These are phyloP conservation scores for Fusarium sp. DNA, from an alignment of 2,329 filamentous ascomycete species.

Conservation along the genomic window DNA sequence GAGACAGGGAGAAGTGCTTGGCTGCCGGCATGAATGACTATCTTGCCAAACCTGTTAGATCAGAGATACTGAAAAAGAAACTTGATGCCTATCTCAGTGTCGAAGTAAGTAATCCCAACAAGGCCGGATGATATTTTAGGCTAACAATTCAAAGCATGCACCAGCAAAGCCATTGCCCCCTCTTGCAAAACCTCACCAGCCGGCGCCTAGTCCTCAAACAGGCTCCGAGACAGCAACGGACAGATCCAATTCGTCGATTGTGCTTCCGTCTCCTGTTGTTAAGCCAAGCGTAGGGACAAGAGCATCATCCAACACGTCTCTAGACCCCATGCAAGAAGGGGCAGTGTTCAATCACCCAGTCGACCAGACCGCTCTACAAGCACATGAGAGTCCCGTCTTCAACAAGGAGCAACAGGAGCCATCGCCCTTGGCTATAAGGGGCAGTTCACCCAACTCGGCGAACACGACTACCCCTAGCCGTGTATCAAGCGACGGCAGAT, in stretches of 20 bases:
- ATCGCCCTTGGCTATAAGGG: conserved; percentile 36
- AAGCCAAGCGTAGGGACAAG: conserved; percentile 6
- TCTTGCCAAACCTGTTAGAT: conserved; percentile 92
- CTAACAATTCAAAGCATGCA: conserved; percentile 31
- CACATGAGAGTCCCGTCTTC: conserved; percentile 43
- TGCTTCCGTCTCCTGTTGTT: conserved; percentile 13
- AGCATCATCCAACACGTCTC: conserved; percentile 19
- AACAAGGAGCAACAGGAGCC: conserved; percentile 31
- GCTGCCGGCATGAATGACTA: conserved; percentile 98
- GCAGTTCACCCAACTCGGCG: conserved; percentile 37
- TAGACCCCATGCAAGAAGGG: conserved; percentile 47
- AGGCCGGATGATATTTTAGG: neutral
- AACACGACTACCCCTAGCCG: conserved; percentile 41
- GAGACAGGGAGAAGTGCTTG: conserved; percentile 94
- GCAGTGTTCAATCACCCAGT: conserved; percentile 48
- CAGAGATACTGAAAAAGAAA: conserved; percentile 85
- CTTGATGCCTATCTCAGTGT: conserved; percentile 66
- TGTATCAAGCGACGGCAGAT: conserved; percentile 48
- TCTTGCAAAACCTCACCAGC: conserved; percentile 2
- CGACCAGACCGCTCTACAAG: conserved; percentile 39
- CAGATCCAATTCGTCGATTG: conserved; percentile 18
- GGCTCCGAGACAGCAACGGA: conserved; percentile 10
- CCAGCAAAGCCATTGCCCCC: conserved; percentile 18
- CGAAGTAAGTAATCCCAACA: conserved; percentile 40
- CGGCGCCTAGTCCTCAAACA: conserved; percentile 18